Conservation (phyloP, 1,284 basidiomycete species). For the Crepidotus sp. region DNA sequence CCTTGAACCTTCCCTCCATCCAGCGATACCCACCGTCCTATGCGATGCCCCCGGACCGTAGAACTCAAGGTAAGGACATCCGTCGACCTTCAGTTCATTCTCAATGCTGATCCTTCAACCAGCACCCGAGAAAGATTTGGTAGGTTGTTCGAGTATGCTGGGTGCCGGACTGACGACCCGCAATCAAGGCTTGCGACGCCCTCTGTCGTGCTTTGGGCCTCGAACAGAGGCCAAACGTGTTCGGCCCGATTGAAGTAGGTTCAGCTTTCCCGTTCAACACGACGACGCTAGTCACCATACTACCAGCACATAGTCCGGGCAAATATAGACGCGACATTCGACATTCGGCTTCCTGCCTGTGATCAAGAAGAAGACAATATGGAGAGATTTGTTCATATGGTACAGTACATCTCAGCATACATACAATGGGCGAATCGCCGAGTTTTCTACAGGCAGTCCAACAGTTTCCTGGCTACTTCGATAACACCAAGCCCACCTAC, state of each 20-base stretch:
- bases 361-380: neutral
- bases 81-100: neutral
- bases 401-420: neutral
- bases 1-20: neutral
- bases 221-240: neutral
- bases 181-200: neutral
- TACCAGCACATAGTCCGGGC: neutral
- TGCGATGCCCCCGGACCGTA: constrained; percentile 1
- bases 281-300: neutral
- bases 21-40: neutral
- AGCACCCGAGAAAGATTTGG: neutral
- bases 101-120: neutral
- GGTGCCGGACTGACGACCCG: neutral
- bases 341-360: neutral
- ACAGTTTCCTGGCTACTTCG: constrained; percentile 1
- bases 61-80: neutral
- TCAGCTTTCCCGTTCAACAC: neutral
- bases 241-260: neutral
- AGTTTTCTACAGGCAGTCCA: neutral
- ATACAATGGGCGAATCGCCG: too few species aligned
- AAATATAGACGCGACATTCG: neutral
- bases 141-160: neutral
- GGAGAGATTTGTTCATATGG: neutral
- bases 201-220: neutral
- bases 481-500: neutral